phyloP scores from a whole-genome alignment of 1,284 basidiomycete genomes.

The Abortiporus biennis region DNA sequence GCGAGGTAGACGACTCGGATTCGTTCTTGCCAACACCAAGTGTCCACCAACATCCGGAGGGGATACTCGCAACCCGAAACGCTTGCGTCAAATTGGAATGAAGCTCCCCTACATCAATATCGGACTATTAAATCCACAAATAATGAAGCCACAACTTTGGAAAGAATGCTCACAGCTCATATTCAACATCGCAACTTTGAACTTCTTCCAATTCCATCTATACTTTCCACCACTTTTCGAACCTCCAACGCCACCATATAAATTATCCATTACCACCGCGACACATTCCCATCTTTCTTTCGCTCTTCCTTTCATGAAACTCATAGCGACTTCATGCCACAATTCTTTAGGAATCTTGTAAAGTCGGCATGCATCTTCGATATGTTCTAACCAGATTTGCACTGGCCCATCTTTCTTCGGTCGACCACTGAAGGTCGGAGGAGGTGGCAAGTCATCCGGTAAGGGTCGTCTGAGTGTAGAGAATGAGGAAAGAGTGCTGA shows the following conservation, averaged over 20 bases:
- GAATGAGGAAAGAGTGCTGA: too few species aligned
- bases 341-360: slow-evolving; percentile 67
- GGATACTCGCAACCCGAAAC: slow-evolving; percentile 46
- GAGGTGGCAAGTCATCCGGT: too few species aligned
- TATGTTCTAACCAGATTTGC: slow-evolving; percentile 61
- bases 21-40: too few species aligned
- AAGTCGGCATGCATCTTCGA: slow-evolving; percentile 60
- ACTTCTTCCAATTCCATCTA: slow-evolving; percentile 72
- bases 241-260: slow-evolving; percentile 66
- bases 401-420: slow-evolving; percentile 59
- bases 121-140: neutral
- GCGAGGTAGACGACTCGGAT: too few species aligned
- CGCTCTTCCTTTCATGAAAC: slow-evolving; percentile 64
- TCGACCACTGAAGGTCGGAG: slow-evolving; percentile 59
- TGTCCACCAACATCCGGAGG: slow-evolving; percentile 50
- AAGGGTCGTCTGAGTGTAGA: too few species aligned
- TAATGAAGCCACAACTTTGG: neutral
- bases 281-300: slow-evolving; percentile 57
- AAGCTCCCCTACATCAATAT: slow-evolving; percentile 42
- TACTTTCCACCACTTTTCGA: too few species aligned
- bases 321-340: slow-evolving; percentile 73
- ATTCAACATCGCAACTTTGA: slow-evolving; percentile 60
- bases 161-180: slow-evolving; percentile 59
- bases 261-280: slow-evolving; percentile 62
- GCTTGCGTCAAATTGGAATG: slow-evolving; percentile 46